These are phyloP conservation scores for Clavispora vitiphila DNA, from an alignment of 805 yeast species.

Conservation along the genomic window DNA sequence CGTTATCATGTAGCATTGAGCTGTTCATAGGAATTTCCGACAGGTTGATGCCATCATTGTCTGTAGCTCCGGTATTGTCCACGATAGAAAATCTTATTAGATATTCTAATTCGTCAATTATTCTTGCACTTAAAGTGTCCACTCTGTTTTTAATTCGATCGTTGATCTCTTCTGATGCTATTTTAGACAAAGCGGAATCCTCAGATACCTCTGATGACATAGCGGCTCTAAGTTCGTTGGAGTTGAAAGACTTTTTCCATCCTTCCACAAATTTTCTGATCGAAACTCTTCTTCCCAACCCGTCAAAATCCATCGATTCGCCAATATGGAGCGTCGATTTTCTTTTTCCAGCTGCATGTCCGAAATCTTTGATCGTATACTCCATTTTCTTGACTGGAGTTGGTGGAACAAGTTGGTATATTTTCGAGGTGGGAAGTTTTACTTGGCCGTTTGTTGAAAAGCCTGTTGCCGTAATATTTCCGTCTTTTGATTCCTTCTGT, in stretches of 20 bases:
- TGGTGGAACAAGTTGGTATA: constrained; percentile 49
- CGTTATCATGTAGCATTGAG: not conserved
- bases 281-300: constrained; percentile 27
- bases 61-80: constrained; percentile 10
- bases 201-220: constrained; percentile 5
- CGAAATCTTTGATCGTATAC: constrained; percentile 15
- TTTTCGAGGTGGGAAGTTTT: constrained; percentile 46
- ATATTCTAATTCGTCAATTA: constrained; percentile 62
- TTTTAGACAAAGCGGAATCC: not conserved
- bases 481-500: not conserved
- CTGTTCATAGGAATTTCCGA: constrained; percentile 1
- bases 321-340: not conserved
- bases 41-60: constrained; percentile 6
- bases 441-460: constrained; percentile 47
- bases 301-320: constrained; percentile 8
- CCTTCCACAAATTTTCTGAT: constrained; percentile 35
- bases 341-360: constrained; percentile 1
- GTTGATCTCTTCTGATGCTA: not conserved
- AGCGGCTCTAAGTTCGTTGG: constrained; percentile 2
- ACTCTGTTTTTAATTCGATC: constrained; percentile 33
- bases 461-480: constrained; percentile 22
- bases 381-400: constrained; percentile 67
- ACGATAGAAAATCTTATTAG: constrained; percentile 42
- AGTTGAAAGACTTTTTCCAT: constrained; percentile 34
- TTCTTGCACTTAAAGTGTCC: constrained; percentile 66